Percentiles rank a stretch among this genome's conserved stretches.
phyloP scores from a whole-genome alignment of 2,329 filamentous ascomycete species.

The Pyrenophora seminiperda region DNA sequence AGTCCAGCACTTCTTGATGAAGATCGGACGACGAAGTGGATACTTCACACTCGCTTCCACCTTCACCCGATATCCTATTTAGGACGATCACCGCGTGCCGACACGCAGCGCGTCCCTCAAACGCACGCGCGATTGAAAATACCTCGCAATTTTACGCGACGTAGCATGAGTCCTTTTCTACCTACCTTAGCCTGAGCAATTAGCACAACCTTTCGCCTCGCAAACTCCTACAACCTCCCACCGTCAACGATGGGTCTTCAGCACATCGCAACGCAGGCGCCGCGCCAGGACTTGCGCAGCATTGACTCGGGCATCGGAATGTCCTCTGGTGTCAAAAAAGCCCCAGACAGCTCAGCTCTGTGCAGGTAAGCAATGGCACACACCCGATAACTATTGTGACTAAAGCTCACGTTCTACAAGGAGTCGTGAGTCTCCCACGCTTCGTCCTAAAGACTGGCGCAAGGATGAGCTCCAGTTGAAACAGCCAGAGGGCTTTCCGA shows the following conservation, averaged over 20 bases:
- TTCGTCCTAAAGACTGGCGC: not conserved
- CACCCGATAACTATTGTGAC: not conserved
- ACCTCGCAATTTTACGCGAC: no score
- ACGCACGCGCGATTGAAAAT: not conserved
- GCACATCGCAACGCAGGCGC: not conserved
- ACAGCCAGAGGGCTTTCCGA: slow-evolving; percentile 13
- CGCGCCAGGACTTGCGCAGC: not conserved
- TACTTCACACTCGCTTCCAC: slow-evolving; percentile 5
- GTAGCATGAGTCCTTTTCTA: no score
- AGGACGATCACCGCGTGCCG: not conserved
- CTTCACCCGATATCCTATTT: not conserved
- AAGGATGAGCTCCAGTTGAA: slow-evolving; percentile 4
- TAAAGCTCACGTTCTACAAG: slow-evolving; percentile 4
- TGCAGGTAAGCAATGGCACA: not conserved
- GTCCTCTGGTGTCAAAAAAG: slow-evolving; percentile 2
- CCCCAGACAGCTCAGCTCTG: not conserved
- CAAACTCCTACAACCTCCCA: not conserved
- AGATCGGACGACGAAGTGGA: not conserved
- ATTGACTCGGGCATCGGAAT: slow-evolving; percentile 10
- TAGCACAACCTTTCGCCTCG: not conserved
- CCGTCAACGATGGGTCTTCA: not conserved
- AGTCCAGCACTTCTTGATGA: no score
- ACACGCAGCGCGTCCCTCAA: not conserved
- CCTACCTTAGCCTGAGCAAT: not conserved
- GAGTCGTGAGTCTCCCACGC: not conserved